Conservation (phyloP, 2,329 filamentous ascomycete genomes). For the Rhexocercosporidium sp. region DNA sequence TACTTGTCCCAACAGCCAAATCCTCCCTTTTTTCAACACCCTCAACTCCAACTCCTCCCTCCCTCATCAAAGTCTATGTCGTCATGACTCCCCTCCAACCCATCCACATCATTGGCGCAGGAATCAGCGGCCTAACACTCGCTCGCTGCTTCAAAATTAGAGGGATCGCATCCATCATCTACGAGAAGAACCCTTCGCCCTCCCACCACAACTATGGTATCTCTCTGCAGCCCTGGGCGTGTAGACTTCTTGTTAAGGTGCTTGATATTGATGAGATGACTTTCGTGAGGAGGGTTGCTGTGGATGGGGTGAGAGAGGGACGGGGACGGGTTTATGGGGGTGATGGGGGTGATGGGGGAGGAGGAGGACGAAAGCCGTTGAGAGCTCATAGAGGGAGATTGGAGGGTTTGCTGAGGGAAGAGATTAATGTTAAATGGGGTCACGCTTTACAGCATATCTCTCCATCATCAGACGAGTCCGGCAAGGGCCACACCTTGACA, state of each 20-base stretch:
- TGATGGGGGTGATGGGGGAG: not conserved
- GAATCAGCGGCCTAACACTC: slow-evolving; percentile 24
- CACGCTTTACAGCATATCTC: slow-evolving; percentile 12
- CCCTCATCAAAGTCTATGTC: slow-evolving; percentile 11
- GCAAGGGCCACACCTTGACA: not conserved
- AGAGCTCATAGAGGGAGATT: slow-evolving; percentile 26
- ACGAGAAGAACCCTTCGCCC: slow-evolving; percentile 21
- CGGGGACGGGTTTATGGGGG: not conserved
- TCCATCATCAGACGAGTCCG: not conserved
- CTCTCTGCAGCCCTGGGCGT: slow-evolving; percentile 21
- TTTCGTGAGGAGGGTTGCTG: slow-evolving; percentile 18
- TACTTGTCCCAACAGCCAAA: not conserved
- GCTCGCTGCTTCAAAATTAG: slow-evolving; percentile 19
- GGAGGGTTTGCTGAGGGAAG: slow-evolving; percentile 23
- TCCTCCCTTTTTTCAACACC: not conserved
- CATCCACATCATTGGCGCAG: slow-evolving; percentile 26
- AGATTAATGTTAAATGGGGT: slow-evolving; percentile 24
- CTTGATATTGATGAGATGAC: slow-evolving; percentile 18
- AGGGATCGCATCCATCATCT: slow-evolving; percentile 20
- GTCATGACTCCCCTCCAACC: slow-evolving; percentile 25
- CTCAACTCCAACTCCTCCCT: not conserved
- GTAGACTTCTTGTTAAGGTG: slow-evolving; percentile 18
- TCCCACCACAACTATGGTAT: slow-evolving; percentile 25
- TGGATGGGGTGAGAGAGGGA: slow-evolving; percentile 16
- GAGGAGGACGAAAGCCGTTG: not conserved